Evolutionary conservation across 768 basidiomycete species (phyloP).

Genomic region (Pholiota microspora): DNA sequence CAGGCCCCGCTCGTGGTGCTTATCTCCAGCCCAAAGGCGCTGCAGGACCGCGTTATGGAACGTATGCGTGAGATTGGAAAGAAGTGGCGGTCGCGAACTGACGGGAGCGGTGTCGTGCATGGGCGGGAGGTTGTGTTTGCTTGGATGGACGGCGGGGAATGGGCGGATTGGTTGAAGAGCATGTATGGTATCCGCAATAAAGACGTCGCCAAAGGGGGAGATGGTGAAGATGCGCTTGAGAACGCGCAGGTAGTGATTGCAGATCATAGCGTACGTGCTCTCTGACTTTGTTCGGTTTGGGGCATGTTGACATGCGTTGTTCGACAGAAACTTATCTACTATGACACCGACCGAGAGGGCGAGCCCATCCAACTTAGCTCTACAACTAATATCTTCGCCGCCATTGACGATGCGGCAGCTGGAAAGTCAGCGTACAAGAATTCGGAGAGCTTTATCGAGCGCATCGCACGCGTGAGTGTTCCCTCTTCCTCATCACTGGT

Average conservation of each 20-base stretch:
- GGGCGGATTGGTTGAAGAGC: conserved; percentile 87
- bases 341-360: conserved; percentile 61
- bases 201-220: conserved; percentile 10
- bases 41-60: conserved; percentile 40
- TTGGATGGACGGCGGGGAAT: conserved; percentile 85
- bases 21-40: conserved; percentile 37
- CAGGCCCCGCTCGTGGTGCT: no score
- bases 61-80: conserved; percentile 50
- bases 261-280: conserved; percentile 66
- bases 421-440: conserved; percentile 51
- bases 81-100: conserved; percentile 55
- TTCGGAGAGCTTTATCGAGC: conserved; percentile 71
- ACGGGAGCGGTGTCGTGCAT: conserved; percentile 37
- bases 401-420: conserved; percentile 63
- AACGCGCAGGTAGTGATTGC: conserved; percentile 64
- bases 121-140: conserved; percentile 73
- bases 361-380: conserved; percentile 54
- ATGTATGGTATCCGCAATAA: conserved; percentile 71
- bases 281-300: conserved; percentile 2
- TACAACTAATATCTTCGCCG: conserved; percentile 53
- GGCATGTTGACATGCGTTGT: conserved; percentile 1
- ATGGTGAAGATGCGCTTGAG: conserved; percentile 25
- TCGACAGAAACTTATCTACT: conserved; percentile 69
- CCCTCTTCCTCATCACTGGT: conserved; percentile 5
- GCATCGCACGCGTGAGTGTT: conserved; percentile 54